Evolutionary conservation across 805 yeast genomes (phyloP), one percentile per base, ranked within the genome.

Genomic region (Metschnikowia amazonensis): DNA sequence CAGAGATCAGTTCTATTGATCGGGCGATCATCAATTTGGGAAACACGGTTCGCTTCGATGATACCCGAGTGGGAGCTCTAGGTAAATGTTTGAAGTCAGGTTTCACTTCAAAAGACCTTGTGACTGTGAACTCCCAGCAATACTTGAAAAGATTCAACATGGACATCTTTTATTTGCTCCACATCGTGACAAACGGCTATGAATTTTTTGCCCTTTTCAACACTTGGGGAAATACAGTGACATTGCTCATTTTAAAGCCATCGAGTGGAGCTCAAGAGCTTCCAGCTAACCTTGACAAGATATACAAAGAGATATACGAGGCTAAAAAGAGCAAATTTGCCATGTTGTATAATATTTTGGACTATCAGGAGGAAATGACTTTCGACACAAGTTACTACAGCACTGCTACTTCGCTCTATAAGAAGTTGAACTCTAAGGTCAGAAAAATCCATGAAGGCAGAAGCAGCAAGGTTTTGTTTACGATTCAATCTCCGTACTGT

Each of bases 21-120:
- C 70, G 97, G 39, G 89, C 89, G 0, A 76, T 89, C 36, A 77
- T 94, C 52, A 84, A 84, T 27, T 67, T 94, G 14, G 98, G 99
- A 3, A 72, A 82, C 20, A 72, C 80, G 13, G 85, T 90, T 17
- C 73, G 74, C 13, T 84, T 90, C 51, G 87, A 81, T 51, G 83
- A 84, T 36, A 69, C 80, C 1, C 73, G 77, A 45, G 77, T 87
- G n/a, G 97, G 97, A 7, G 81, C 89, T 0, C 69, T 95, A 8
- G 95, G 97, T 6, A 79, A 77, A 56, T 95, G 97, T 24, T 67
- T 94, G 46, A 89, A 87, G 55, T 76, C 77, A 47, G 99, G 99
- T 0, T 95, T 95, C 63, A 80, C 84, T 11, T 59, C 77, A 45
- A 78, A 78, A 42, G 81, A 82, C 61, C 61, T 79, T 44, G 63